These are phyloP conservation scores for Cyanidiococcus yangmingshanensis DNA, from an alignment of 23 red algal genomes.

Conservation along the genomic window DNA sequence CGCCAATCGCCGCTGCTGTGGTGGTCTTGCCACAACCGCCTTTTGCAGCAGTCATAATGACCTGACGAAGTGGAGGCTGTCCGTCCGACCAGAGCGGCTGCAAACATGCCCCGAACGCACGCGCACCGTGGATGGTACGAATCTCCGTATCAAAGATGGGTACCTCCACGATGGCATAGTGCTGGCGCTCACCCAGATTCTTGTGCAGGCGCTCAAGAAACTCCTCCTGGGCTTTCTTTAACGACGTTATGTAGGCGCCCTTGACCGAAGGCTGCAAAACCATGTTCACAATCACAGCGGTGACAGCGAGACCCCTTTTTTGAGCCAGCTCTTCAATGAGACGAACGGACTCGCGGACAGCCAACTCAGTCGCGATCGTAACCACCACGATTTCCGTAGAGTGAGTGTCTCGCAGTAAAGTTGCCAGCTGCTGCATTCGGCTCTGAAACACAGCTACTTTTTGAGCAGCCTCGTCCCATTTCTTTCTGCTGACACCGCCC, in stretches of 20 bases:
- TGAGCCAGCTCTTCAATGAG: conserved; percentile 39
- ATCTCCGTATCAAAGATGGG: conserved; percentile 69
- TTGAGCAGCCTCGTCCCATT: conserved; percentile 27
- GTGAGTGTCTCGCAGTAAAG: conserved; percentile 59
- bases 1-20: conserved; percentile 39
- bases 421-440: conserved; percentile 60
- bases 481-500: neutral
- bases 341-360: conserved; percentile 65
- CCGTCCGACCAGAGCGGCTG: neutral
- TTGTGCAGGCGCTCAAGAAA: conserved; percentile 16
- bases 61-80: neutral
- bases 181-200: conserved; percentile 18
- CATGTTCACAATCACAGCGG: conserved; percentile 64
- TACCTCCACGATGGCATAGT: conserved; percentile 41
- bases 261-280: conserved; percentile 32
- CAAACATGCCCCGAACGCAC: conserved; percentile 21
- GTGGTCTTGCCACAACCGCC: conserved; percentile 94
- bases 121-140: conserved; percentile 50
- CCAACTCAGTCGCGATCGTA: conserved; percentile 69
- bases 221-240: conserved; percentile 51
- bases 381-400: conserved; percentile 78
- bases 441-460: conserved; percentile 48
- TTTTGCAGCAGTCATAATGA: conserved; percentile 84
- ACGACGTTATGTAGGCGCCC: conserved; percentile 30
- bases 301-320: conserved; percentile 64